A percentile compares a stretch with the other conserved stretches of the same genome.
These are phyloP conservation scores for Pseudomonodictys pantanalensis DNA, from an alignment of 495 filamentous ascomycete genomes.

Conservation along the genomic window DNA sequence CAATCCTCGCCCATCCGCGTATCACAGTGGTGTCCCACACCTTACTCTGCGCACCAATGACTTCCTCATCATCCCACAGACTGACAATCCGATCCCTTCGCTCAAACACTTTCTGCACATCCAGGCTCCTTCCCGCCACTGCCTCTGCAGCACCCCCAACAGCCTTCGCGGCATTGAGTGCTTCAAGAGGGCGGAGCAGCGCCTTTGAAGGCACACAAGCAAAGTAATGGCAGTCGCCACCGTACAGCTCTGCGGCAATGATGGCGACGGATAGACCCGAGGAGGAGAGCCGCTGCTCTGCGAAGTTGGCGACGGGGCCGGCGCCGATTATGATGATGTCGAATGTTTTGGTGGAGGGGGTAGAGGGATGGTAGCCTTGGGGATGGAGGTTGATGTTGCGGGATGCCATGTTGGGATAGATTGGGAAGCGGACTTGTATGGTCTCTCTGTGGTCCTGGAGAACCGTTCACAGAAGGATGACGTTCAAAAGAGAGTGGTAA, in stretches of 20 bases:
- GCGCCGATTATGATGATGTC: neutral
- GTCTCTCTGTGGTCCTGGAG: too few relatives aligned
- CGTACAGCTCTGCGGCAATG: constrained; percentile 28
- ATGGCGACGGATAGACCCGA: constrained; percentile 22
- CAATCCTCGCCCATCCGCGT: constrained; percentile 4
- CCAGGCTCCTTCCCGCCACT: constrained; percentile 8
- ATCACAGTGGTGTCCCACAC: too few relatives aligned
- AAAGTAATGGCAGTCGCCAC: constrained; percentile 34
- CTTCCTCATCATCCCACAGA: too few relatives aligned
- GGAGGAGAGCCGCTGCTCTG: neutral
- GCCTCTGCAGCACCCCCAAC: constrained; percentile 27
- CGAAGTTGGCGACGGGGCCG: neutral
- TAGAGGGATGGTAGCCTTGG: too few relatives aligned
- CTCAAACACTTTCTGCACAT: constrained; percentile 30
- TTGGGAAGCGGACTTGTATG: too few relatives aligned
- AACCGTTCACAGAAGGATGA: too few relatives aligned
- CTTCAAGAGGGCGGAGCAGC: constrained; percentile 28
- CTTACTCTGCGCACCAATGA: too few relatives aligned
- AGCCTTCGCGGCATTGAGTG: constrained; percentile 25
- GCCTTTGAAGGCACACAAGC: constrained; percentile 33
- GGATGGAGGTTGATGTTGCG: too few relatives aligned
- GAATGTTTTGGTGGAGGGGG: neutral
- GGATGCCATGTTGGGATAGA: too few relatives aligned
- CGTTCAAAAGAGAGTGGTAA: too few relatives aligned
- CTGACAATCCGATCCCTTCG: constrained; percentile 29